Percentiles rank a stretch among this genome's conserved stretches.
phyloP scores from a whole-genome alignment of 805 yeast genomes.

The Candida dajiaensis region DNA sequence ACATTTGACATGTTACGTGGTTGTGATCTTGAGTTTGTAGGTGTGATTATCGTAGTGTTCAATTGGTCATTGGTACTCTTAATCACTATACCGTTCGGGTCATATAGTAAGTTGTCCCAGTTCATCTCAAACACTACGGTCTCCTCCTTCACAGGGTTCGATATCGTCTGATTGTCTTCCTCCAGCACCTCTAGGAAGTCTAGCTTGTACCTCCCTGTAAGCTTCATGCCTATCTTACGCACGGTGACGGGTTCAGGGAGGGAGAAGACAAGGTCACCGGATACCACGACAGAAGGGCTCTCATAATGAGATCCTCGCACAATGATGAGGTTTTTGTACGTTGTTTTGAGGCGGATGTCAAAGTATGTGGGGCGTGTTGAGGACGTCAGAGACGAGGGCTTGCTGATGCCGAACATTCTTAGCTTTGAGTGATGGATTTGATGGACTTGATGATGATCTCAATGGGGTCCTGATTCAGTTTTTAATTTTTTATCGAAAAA shows the following conservation, averaged over 20 bases:
- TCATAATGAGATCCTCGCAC: slow-evolving; percentile 72
- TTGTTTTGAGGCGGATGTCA: slow-evolving; percentile 30
- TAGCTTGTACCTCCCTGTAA: slow-evolving; percentile 59
- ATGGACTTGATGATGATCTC: background rate
- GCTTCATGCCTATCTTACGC: slow-evolving; percentile 51
- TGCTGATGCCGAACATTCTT: slow-evolving; percentile 22
- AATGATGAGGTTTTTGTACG: slow-evolving; percentile 57
- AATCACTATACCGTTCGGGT: slow-evolving; percentile 25
- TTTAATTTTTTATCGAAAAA: background rate
- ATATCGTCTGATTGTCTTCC: slow-evolving; percentile 29
- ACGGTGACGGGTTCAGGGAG: slow-evolving; percentile 63
- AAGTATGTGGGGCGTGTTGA: slow-evolving; percentile 20
- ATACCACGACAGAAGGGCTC: slow-evolving; percentile 66
- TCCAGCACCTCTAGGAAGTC: slow-evolving; percentile 45
- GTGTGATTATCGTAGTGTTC: background rate
- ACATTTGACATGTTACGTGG: background rate
- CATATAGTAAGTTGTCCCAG: slow-evolving; percentile 56
- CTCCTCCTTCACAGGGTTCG: slow-evolving; percentile 42
- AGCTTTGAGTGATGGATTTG: background rate
- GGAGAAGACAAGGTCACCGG: slow-evolving; percentile 70
- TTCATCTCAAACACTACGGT: slow-evolving; percentile 59
- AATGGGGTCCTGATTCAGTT: too few relatives aligned
- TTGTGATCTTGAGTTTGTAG: slow-evolving; percentile 9
- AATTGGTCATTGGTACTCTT: slow-evolving; percentile 11
- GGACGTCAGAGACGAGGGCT: slow-evolving; percentile 8